Evolutionary conservation across 1,284 basidiomycete species (phyloP).

Genomic region (Farysia itapuensis): DNA sequence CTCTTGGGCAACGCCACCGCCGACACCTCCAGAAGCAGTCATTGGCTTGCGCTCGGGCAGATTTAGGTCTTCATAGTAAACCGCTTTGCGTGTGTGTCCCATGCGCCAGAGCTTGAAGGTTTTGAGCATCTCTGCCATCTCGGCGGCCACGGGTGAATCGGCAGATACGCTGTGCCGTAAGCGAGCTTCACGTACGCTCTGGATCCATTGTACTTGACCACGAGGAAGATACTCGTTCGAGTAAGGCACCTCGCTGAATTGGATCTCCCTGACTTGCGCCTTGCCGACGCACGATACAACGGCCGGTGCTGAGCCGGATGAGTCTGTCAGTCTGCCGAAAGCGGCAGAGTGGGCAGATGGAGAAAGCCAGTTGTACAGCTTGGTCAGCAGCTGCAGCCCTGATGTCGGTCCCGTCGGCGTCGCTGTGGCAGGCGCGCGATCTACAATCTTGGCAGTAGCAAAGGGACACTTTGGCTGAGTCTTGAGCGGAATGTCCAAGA

Average conservation of each 20-base stretch:
- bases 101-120: constrained; percentile 37
- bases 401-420: no score
- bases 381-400: constrained; percentile 6
- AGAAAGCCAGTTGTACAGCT: constrained; percentile 30
- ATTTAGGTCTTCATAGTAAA: constrained; percentile 33
- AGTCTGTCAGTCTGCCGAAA: no score
- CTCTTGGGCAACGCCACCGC: constrained; percentile 20
- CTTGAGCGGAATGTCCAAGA: constrained; percentile 25
- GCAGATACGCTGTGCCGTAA: constrained; percentile 9
- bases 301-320: constrained; percentile 1
- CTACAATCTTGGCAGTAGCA: constrained; percentile 16
- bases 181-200: constrained; percentile 13
- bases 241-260: constrained; percentile 35
- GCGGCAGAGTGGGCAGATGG: constrained; percentile 1
- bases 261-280: constrained; percentile 25
- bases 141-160: constrained; percentile 7
- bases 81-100: constrained; percentile 36
- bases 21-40: constrained; percentile 35
- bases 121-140: constrained; percentile 34
- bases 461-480: constrained; percentile 27
- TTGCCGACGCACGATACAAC: constrained; percentile 14
- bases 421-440: constrained; percentile 10
- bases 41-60: constrained; percentile 31
- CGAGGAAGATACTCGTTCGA: constrained; percentile 31
- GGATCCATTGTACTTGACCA: constrained; percentile 30